Conservation (phyloP, 768 basidiomycete genomes). For the Boletus vermiculosoides region DNA sequence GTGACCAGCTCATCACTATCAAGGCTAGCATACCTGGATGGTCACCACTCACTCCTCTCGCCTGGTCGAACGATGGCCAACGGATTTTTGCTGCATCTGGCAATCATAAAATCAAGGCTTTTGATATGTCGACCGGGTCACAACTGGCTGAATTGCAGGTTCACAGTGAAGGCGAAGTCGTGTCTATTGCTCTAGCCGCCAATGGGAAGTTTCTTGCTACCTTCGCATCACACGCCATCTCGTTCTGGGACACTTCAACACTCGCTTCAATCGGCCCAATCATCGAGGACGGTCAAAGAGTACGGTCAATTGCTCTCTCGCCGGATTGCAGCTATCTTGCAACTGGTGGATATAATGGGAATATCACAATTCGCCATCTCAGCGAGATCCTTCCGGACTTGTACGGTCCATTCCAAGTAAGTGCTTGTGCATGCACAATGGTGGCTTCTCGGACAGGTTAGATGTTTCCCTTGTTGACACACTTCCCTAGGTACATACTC, state of each 20-base stretch:
- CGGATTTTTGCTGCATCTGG: too few relatives aligned
- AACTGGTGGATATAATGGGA: background rate
- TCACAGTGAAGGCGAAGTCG: too few relatives aligned
- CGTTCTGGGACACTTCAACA: too few relatives aligned
- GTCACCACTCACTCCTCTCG: background rate
- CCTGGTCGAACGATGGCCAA: too few relatives aligned
- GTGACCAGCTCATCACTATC: background rate
- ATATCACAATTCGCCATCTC: background rate
- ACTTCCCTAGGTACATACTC: too few relatives aligned
- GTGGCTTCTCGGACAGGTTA: background rate
- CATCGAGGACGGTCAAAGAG: background rate
- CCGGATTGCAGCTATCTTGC: background rate
- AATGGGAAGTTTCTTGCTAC: too few relatives aligned
- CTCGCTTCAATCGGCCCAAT: background rate
- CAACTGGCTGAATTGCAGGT: too few relatives aligned
- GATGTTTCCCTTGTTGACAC: too few relatives aligned
- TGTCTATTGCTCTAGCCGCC: too few relatives aligned
- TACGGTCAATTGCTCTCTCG: background rate
- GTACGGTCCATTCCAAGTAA: background rate
- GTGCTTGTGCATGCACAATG: background rate
- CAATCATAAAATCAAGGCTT: too few relatives aligned
- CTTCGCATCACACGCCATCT: too few relatives aligned
- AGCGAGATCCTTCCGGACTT: background rate
- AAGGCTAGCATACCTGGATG: accelerated
- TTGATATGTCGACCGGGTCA: too few relatives aligned